Evolutionary conservation across 805 yeast genomes (phyloP), one percentile per base, ranked within the genome.

Genomic region (Pichia manshurica): DNA sequence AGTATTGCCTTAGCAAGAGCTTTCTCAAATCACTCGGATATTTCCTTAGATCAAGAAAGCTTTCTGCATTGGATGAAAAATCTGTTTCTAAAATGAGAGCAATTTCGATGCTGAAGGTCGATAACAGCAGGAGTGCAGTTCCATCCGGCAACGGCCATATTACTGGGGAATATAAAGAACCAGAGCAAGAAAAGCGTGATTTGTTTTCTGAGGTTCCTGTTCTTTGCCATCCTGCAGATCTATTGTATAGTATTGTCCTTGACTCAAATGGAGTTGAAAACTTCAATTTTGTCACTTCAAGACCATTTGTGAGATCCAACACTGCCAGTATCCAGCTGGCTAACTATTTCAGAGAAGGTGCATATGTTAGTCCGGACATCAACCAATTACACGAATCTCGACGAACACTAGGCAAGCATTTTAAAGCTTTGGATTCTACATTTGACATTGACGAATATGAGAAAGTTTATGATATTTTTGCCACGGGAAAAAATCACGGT

Each of bases 271-370:
- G 53, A n/a, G 29, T 54, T 1, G 42, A 50, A 10, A 46, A 51
- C 21, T 48, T 57, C 12, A 51, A 45, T 8, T 59, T 61, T 37
- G 22, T 60, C 5, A 56, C 49, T 34, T 49, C 57, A 16, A 36
- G 45, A 1, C 49, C 45, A 19, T 60, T 54, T 42, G 28, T 49
- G 1, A 42, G 45, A 35, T 37, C 59, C 15, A 49, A 51, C 9
- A 51, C 45, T 12, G 39, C 57, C 10, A 43, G 61, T 16, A 49
- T 46, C 12, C 57, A 61, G 31, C 49, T 61, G 35, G 52, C 54
- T 6, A 54, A 55, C 23, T 58, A 59, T 45, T 36, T 47, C 6
- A 44, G 59, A 10, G 64, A 59, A 33, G 63, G 63, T 2, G 31
- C 20, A 10, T 33, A 23, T 6, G 51, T 55, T 3, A 36, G 44